Base-by-base conservation (phyloP, 108 stramenopile genomes). In the Stephanodiscus triporus region DNA sequence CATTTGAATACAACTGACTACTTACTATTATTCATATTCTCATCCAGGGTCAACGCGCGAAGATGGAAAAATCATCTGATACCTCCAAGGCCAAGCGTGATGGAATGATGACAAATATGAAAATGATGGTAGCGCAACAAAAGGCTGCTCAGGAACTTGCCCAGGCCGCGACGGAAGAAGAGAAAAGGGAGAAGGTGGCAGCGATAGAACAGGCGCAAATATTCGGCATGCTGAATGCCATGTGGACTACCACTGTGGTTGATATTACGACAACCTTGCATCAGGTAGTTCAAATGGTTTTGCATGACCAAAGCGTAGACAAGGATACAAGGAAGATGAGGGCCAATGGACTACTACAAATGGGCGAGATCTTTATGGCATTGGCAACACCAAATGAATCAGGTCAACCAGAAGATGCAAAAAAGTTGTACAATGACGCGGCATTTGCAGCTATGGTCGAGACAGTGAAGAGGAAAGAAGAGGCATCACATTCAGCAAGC, bases 181-280 rank as follows among this genome's bases (percentile, higher is more conserved):
- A 89, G 45, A 76, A 75, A 56, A 70, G 77, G 43, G 84, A 59
- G 24, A 64, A 81, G 8, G 53, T 75, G 32, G 68, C 64, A 20
- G 76, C 75, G 54, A 76, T 89, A 77, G 82, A 85, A 75, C 61
- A 82, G 27, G 86, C 86, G 13, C 37, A 77, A 50, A 42, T 65
- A 6, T 36, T 63, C 13, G 75, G 55, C 10, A 78, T 90, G 66
- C 66, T 95, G 23, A 65, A 79, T n/a, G 50, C 88, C 1, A 70
- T 92, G 65, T 92, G 91, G 91, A 88, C 80, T 22, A 87, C 87
- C n/a, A 92, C 88, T 20, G 89, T 88, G 0, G 85, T 90, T 13
- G 94, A 95, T 70, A 87, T 95, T 61, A 88, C 90, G 9, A 68
- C 78, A 14, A 95, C 94, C 2, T 56, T 95, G 48, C 86, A 91